Conservation (phyloP, 352 stramenopile species). For the Thraustotheca clavata region DNA sequence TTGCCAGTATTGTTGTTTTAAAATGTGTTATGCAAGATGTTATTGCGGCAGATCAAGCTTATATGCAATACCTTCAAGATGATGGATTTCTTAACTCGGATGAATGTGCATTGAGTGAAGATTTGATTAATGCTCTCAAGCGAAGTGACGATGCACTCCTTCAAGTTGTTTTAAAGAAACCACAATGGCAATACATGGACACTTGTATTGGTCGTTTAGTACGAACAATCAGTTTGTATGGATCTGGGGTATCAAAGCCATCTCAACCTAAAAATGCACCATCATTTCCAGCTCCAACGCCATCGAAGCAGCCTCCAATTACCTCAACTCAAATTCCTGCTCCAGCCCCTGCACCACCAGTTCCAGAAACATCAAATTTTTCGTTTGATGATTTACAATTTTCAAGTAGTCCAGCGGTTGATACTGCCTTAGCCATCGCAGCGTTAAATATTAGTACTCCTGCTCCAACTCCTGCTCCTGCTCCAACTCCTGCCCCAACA, state of each 20-base stretch:
- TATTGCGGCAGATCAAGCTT: slow-evolving; percentile 59
- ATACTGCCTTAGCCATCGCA: slow-evolving; percentile 23
- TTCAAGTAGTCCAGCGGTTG: slow-evolving; percentile 37
- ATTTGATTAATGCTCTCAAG: slow-evolving; percentile 72
- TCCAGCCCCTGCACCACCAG: neutral
- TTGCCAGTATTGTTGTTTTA: slow-evolving; percentile 60
- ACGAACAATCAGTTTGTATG: slow-evolving; percentile 62
- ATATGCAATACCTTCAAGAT: slow-evolving; percentile 69
- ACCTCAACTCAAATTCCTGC: neutral
- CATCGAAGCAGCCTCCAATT: too few species aligned
- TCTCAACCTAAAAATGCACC: neutral
- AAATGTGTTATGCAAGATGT: slow-evolving; percentile 50
- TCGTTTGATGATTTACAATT: slow-evolving; percentile 62
- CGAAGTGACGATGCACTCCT: slow-evolving; percentile 52
- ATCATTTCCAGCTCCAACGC: too few species aligned
- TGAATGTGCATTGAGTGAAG: slow-evolving; percentile 64
- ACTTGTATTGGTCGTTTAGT: slow-evolving; percentile 64
- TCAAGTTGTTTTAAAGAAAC: slow-evolving; percentile 62
- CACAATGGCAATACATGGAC: slow-evolving; percentile 65
- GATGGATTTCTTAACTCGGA: slow-evolving; percentile 64
- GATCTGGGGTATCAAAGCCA: neutral
- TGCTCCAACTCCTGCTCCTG: slow-evolving; percentile 8
- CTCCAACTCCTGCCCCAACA: slow-evolving; percentile 19
- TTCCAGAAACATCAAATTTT: slow-evolving; percentile 29
- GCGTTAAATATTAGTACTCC: slow-evolving; percentile 16